Conservation (phyloP, 345 rosid species). For the Rhodamnia rubescens region DNA sequence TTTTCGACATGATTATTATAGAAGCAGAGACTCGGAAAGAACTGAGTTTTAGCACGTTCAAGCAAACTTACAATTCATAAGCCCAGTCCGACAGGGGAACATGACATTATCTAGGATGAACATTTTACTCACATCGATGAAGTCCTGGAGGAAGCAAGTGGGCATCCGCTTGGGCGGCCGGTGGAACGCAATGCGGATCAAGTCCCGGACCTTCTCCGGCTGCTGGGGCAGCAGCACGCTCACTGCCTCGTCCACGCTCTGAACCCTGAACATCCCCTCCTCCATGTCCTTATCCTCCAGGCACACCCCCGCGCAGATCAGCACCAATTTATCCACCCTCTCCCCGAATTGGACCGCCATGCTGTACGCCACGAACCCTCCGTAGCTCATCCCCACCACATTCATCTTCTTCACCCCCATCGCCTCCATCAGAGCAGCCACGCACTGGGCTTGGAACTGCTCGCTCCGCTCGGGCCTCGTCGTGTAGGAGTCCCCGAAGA, state of each 20-base stretch:
- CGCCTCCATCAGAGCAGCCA: slow-evolving; percentile 41
- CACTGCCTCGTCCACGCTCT: slow-evolving; percentile 47
- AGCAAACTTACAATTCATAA: not conserved
- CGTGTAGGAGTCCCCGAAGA: slow-evolving; percentile 88
- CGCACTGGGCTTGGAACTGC: slow-evolving; percentile 46
- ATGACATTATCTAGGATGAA: not conserved
- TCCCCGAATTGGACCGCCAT: slow-evolving; percentile 70
- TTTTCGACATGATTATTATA: not conserved
- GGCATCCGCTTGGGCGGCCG: slow-evolving; percentile 50
- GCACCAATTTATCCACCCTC: slow-evolving; percentile 47
- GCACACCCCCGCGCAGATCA: slow-evolving; percentile 74
- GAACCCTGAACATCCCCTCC: slow-evolving; percentile 53
- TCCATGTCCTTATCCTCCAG: slow-evolving; percentile 77
- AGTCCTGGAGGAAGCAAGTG: slow-evolving; percentile 68
- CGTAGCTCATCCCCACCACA: slow-evolving; percentile 78
- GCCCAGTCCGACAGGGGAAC: not conserved
- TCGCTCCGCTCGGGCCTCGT: slow-evolving; percentile 37
- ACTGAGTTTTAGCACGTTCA: not conserved
- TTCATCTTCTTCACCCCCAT: slow-evolving; percentile 29
- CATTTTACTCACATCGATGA: slow-evolving; percentile 27
- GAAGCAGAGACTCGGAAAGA: not conserved
- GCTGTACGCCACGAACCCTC: slow-evolving; percentile 74
- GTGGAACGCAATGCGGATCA: slow-evolving; percentile 39
- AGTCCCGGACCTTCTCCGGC: slow-evolving; percentile 39
- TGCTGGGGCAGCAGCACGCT: slow-evolving; percentile 50